Evolutionary conservation across 352 stramenopile species (phyloP), one percentile per base, ranked within the genome.

Genomic region (Pythium grandisporangium): DNA sequence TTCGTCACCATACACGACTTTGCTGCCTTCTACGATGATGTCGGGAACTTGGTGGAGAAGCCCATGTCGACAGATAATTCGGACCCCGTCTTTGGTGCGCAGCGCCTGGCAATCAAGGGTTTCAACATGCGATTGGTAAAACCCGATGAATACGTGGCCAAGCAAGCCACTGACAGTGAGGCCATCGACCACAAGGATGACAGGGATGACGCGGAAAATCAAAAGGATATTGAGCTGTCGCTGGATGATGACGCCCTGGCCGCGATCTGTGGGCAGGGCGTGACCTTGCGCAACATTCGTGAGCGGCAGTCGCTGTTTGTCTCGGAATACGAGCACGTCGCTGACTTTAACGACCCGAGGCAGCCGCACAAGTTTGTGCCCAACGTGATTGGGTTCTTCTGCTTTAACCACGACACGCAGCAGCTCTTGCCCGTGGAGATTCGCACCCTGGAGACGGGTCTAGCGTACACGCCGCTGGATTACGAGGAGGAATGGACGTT

Each of bases 391-490:
- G 64, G 49, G 17, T 70, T 55, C 54, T 75, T 71, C 26, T 75
- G 61, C 48, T 66, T 58, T 41, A 55, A 59, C 23, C 21, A 34
- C 6, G 45, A 45, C n/a, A 19, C 48, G 6, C n/a, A 20, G n/a
- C 37, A 62, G 32, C 55, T 81, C 21, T 33, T 71, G 45, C 63
- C 68, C 14, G 42, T 78, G 8, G 53, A 64, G 36, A 78, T 76
- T 43, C 49, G 38, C 13, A 41, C 75, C 1, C 38, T 71, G n/a
- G 61, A 75, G 45, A 62, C 62, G 0, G 40, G 35, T 1, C 27
- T 81, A 23, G 62, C 61, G 19, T 81, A 81, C 61, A 66, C 68
- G 32, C 62, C 62, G 6, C 65, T 63, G 32, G 60, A 77, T 32
- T 34, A 41, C 8, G 32, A 34, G 0, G 49, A 59, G 7, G 68